These are phyloP conservation scores for Friedmanniomyces simplex DNA, from an alignment of 495 filamentous ascomycete genomes.

Conservation along the genomic window DNA sequence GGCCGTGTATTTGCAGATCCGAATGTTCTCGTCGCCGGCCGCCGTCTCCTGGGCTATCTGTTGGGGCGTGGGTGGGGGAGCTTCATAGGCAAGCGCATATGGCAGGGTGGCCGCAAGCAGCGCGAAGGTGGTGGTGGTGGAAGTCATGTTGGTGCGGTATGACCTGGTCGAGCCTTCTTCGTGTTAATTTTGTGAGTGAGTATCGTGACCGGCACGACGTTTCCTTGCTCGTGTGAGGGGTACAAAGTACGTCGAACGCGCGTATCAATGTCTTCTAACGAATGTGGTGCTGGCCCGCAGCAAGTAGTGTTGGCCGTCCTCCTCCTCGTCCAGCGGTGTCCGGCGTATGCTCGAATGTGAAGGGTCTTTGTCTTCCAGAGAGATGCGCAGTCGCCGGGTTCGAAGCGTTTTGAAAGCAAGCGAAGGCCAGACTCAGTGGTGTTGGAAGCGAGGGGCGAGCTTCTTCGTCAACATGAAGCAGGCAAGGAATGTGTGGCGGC, in stretches of 20 bases:
- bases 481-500: neutral
- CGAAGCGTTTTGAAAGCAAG: neutral
- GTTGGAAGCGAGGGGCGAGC: neutral
- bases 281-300: neutral
- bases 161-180: neutral
- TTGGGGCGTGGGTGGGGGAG: neutral
- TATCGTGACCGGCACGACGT: neutral
- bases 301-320: neutral
- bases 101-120: neutral
- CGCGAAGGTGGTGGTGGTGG: neutral
- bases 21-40: conserved; percentile 18
- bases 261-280: neutral
- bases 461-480: neutral
- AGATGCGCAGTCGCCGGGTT: neutral
- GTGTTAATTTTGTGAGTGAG: too few relatives aligned
- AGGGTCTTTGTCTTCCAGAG: neutral
- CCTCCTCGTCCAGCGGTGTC: neutral
- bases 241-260: neutral
- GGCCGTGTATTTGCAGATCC: conserved; percentile 12
- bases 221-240: neutral
- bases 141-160: neutral
- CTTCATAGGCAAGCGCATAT: neutral
- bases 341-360: neutral
- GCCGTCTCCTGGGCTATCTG: neutral
- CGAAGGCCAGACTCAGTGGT: neutral